Evolutionary conservation across 352 stramenopile genomes (phyloP).

Genomic region (Globisporangium abappressorium): DNA sequence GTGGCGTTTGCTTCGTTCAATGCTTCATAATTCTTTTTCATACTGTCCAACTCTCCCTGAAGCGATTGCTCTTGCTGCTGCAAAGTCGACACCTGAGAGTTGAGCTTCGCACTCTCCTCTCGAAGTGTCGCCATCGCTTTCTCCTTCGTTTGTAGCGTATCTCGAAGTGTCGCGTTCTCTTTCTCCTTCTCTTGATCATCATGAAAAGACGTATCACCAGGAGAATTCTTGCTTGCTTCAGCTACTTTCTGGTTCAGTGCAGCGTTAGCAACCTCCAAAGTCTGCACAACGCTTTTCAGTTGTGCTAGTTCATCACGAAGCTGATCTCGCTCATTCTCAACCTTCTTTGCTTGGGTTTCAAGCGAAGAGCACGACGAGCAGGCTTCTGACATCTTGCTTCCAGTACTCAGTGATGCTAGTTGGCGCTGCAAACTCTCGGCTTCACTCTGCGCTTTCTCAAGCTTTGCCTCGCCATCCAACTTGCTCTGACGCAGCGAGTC

Average conservation of each 20-base stretch:
- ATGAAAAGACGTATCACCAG: neutral
- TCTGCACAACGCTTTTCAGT: slow-evolving; percentile 16
- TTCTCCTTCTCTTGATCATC: neutral
- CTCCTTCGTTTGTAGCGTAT: neutral
- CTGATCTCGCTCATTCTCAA: neutral
- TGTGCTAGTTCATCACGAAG: slow-evolving; percentile 19
- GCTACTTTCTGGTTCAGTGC: neutral
- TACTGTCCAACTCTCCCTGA: neutral
- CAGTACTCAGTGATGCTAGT: neutral
- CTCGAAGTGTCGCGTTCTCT: neutral
- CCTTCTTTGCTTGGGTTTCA: neutral
- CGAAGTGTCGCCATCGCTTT: neutral
- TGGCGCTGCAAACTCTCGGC: neutral
- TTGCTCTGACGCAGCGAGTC: neutral
- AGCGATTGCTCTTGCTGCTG: neutral
- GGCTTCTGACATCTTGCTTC: neutral
- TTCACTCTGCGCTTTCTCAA: neutral
- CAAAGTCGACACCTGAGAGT: neutral
- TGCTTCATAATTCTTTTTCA: neutral
- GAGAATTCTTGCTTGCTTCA: neutral
- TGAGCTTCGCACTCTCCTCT: neutral
- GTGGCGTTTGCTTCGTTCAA: neutral
- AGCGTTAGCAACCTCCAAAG: neutral
- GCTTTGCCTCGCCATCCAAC: slow-evolving; percentile 1
- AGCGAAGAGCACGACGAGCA: neutral